A percentile compares a stretch with the other conserved stretches of the same genome.
phyloP scores from a whole-genome alignment of 2,329 filamentous ascomycete genomes.

The Ophiostoma sp. region DNA sequence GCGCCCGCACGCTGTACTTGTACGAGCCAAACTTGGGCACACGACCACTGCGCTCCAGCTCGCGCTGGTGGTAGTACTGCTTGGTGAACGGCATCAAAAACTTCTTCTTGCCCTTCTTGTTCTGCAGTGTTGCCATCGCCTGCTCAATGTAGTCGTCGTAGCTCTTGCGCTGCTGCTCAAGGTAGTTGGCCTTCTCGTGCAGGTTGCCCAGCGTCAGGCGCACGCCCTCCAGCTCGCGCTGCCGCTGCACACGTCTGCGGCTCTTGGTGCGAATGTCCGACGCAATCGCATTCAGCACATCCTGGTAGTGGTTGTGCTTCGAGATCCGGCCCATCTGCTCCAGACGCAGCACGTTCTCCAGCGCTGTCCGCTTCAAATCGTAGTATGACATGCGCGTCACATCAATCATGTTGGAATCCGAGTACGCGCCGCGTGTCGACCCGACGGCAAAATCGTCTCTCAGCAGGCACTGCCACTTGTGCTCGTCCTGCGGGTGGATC shows the following conservation, averaged over 20 bases:
- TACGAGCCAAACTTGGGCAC: conserved; percentile 96
- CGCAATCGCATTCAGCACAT: conserved; percentile 95
- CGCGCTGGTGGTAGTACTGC: conserved; percentile 96
- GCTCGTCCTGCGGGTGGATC: conserved; percentile 79
- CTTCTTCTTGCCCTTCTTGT: conserved; percentile 90
- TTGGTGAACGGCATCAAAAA: conserved; percentile 96
- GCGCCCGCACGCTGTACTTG: conserved; percentile 88
- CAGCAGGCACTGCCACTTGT: conserved; percentile 77
- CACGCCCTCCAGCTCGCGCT: conserved; percentile 83
- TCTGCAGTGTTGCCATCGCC: conserved; percentile 93
- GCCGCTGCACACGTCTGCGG: conserved; percentile 80
- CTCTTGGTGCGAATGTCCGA: conserved; percentile 97
- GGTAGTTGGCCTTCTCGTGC: conserved; percentile 80
- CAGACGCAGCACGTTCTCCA: conserved; percentile 88
- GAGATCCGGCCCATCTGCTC: conserved; percentile 85
- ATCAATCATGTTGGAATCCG: conserved; percentile 82
- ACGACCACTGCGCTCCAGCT: conserved; percentile 84
- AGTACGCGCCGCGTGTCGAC: conserved; percentile 75
- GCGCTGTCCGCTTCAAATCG: conserved; percentile 83
- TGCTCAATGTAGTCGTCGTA: conserved; percentile 99
- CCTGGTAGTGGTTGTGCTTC: conserved; percentile 89
- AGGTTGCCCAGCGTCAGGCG: conserved; percentile 68
- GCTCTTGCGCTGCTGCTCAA: conserved; percentile 91
- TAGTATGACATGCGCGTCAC: conserved; percentile 85
- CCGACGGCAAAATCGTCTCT: conserved; percentile 71